Conservation (phyloP, 2,329 filamentous ascomycete genomes). For the Fusarium nygamai region DNA sequence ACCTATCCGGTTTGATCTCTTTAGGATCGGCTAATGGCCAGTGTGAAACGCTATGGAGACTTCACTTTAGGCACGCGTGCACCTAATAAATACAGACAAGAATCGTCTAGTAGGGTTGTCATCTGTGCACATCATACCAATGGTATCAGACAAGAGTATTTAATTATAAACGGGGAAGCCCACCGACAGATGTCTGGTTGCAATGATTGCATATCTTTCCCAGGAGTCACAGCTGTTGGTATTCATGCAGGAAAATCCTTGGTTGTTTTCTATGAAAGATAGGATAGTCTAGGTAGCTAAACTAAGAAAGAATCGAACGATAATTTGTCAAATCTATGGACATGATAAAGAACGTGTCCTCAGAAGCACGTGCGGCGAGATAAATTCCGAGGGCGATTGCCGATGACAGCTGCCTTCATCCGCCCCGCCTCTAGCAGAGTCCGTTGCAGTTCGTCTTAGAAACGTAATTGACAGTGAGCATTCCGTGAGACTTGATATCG, state of each 20-base stretch:
- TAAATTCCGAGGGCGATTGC: accelerated
- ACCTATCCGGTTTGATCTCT: too few species aligned
- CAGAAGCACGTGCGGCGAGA: not conserved
- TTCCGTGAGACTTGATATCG: not conserved
- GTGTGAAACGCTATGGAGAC: accelerated
- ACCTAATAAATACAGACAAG: accelerated
- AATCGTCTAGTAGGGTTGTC: not conserved
- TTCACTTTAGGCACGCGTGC: not conserved
- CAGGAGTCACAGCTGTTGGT: not conserved
- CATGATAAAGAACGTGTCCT: not conserved
- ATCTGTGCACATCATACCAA: not conserved
- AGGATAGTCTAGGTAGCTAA: not conserved
- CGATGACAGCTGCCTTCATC: accelerated
- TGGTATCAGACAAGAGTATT: not conserved
- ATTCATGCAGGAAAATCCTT: not conserved
- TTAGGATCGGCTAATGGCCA: too few species aligned
- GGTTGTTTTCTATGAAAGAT: not conserved
- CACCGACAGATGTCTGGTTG: too few species aligned
- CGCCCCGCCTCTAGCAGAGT: not conserved
- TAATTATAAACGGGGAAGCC: accelerated
- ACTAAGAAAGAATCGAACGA: not conserved
- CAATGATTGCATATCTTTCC: accelerated
- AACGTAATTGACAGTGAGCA: not conserved
- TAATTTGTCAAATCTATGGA: not conserved
- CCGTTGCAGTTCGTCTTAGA: not conserved